These are phyloP conservation scores for Globisporangium perplexum DNA, from an alignment of 352 stramenopile species.

Conservation along the genomic window DNA sequence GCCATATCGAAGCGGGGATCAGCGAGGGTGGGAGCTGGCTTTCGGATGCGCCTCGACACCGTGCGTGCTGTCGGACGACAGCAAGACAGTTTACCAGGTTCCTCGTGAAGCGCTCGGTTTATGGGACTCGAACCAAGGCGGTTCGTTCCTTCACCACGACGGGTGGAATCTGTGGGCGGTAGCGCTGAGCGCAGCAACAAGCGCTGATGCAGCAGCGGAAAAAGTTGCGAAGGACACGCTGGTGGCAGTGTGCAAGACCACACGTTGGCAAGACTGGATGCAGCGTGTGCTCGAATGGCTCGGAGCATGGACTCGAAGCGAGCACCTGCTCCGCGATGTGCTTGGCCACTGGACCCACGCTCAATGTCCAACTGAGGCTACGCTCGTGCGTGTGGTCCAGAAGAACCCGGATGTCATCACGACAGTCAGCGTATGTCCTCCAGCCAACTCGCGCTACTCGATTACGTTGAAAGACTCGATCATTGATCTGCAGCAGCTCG, in stretches of 20 bases:
- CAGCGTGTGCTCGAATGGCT: conserved; percentile 53
- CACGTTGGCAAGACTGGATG: conserved; percentile 52
- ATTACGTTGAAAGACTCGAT: conserved; percentile 27
- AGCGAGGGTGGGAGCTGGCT: conserved; percentile 48
- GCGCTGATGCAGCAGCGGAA: conserved; percentile 10
- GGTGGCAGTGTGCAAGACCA: conserved; percentile 14
- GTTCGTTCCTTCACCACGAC: conserved; percentile 34
- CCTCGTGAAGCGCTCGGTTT: conserved; percentile 33
- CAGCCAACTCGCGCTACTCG: conserved; percentile 15
- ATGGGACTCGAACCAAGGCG: conserved; percentile 28
- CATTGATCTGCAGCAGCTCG: conserved; percentile 26
- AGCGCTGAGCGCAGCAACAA: conserved; percentile 18
- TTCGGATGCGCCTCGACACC: conserved; percentile 20
- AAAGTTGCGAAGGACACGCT: conserved; percentile 18
- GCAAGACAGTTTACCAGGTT: conserved; percentile 35
- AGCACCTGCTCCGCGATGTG: conserved; percentile 52
- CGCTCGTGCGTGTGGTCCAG: conserved; percentile 11
- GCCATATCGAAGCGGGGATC: conserved; percentile 40
- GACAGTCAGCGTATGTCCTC: conserved; percentile 19
- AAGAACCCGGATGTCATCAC: conserved; percentile 13
- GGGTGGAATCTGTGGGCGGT: conserved; percentile 40
- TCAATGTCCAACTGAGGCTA: conserved; percentile 34
- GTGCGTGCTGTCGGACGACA: conserved; percentile 28
- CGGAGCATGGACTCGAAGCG: conserved; percentile 35
- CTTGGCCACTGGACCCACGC: conserved; percentile 61